A percentile compares a stretch with the other conserved stretches of the same genome.
Evolutionary conservation across 1,284 basidiomycete species (phyloP).

Genomic region (Stygiomarasmius scandens): DNA sequence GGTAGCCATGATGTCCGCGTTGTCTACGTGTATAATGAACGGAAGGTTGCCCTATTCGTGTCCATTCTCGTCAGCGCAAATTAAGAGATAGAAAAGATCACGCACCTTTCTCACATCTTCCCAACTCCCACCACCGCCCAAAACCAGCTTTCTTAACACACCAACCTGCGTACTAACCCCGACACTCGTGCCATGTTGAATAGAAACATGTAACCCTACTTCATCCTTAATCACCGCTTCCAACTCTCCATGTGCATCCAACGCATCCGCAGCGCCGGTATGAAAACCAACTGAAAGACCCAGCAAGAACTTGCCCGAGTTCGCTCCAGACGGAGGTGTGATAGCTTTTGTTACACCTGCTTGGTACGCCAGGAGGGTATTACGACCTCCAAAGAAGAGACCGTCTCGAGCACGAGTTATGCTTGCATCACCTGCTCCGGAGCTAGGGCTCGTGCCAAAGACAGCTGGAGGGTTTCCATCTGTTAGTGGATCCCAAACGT

Average conservation of each 20-base stretch:
- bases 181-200: constrained; percentile 43
- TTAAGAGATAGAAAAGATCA: constrained; percentile 31
- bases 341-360: constrained; percentile 61
- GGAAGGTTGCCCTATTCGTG: constrained; percentile 26
- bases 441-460: neutral
- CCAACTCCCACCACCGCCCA: constrained; percentile 26
- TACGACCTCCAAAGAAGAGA: constrained; percentile 67
- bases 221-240: constrained; percentile 63
- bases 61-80: neutral
- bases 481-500: constrained; percentile 51
- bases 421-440: neutral
- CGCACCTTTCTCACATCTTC: constrained; percentile 37
- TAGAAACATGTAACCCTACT: constrained; percentile 66
- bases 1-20: constrained; percentile 68
- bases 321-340: constrained; percentile 54
- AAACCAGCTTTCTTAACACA: constrained; percentile 47
- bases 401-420: constrained; percentile 61
- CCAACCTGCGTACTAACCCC: constrained; percentile 69
- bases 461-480: constrained; percentile 26
- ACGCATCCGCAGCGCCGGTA: constrained; percentile 55
- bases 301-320: constrained; percentile 43
- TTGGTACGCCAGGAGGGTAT: constrained; percentile 62
- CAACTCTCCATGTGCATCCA: constrained; percentile 35
- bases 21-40: constrained; percentile 56
- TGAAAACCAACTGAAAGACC: constrained; percentile 67